phyloP scores from a whole-genome alignment of 129 eudicot genomes.

The Daucus carota region DH1_v3.0 NC_030386.2:31703501-31704000 shows the following conservation, averaged over 20 bases:
- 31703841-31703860: slow-evolving; percentile 86
- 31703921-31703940: background rate
- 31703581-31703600: background rate
- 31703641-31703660: too few relatives aligned
- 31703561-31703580: background rate
- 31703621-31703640: background rate
- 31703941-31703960: background rate
- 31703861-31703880: slow-evolving; percentile 23
- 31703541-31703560: background rate
- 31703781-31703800: slow-evolving; percentile 6
- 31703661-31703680: background rate
- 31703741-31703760: slow-evolving; percentile 21
- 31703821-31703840: slow-evolving; percentile 63
- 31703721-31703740: slow-evolving; percentile 22
- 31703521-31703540: background rate
- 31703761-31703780: background rate
- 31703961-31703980: background rate
- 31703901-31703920: background rate
- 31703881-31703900: background rate
- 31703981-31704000: too few relatives aligned
- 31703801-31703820: slow-evolving; percentile 32
- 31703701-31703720: background rate
- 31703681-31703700: background rate
- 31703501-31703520: background rate
- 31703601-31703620: background rate